Percentiles rank a stretch among this genome's conserved stretches.
phyloP scores from a whole-genome alignment of 129 eudicot species.

The Erigeron canadensis region DNA sequence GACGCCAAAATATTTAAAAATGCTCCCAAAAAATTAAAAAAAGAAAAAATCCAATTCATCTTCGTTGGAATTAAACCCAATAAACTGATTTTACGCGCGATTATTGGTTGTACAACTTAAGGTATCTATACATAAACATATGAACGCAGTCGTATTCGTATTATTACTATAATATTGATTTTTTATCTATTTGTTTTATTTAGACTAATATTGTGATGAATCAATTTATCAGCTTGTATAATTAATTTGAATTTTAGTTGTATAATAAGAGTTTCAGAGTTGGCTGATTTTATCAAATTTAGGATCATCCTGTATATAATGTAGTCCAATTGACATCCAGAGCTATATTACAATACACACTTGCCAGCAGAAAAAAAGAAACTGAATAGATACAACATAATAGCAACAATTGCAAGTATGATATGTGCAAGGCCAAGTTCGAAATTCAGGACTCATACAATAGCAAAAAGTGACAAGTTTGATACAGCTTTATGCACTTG shows the following conservation, averaged over 20 bases:
- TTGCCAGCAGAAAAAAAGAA: no score
- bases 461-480: no score
- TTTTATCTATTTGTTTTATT: not conserved
- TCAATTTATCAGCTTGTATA: not conserved
- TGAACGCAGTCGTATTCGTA: no score
- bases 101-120: constrained; percentile 3
- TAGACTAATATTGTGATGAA: not conserved
- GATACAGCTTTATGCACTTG: no score
- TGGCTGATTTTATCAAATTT: no score
- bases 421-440: no score
- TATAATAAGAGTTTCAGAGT: constrained; percentile 21
- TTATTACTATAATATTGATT: not conserved
- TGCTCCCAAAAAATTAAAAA: not conserved
- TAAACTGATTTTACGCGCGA: constrained; percentile 1
- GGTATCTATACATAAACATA: not conserved
- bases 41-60: not conserved
- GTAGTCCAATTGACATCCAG: constrained; percentile 34
- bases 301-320: not conserved
- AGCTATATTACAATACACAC: no score
- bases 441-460: no score
- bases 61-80: not conserved
- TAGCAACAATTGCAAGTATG: no score
- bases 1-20: not conserved
- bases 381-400: no score
- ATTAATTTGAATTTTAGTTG: not conserved